Conservation (phyloP, 352 stramenopile species). For the Phytophthora meadii region DNA sequence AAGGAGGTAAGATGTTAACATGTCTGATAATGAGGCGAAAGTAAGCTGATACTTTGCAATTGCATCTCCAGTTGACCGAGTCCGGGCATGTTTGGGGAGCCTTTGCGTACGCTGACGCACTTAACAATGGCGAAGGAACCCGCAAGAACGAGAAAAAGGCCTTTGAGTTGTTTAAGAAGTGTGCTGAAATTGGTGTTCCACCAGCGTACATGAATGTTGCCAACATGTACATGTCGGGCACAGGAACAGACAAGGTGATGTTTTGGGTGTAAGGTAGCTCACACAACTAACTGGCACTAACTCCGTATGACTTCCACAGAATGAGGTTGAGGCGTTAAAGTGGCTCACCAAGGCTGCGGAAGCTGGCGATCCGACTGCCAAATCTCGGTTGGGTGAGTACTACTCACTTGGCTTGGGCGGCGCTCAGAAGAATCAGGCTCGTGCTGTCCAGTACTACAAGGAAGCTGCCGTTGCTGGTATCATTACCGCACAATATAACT, state of each 20-base stretch:
- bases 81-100: slow-evolving; percentile 75
- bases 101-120: slow-evolving; percentile 82
- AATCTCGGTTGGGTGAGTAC: slow-evolving; percentile 74
- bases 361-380: slow-evolving; percentile 75
- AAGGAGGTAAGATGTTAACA: slow-evolving; percentile 55
- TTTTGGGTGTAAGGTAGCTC: background rate
- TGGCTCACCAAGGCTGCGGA: slow-evolving; percentile 83
- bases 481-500: slow-evolving; percentile 78
- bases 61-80: slow-evolving; percentile 50
- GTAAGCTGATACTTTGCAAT: too few species aligned
- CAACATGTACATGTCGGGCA: slow-evolving; percentile 83
- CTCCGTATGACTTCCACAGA: slow-evolving; percentile 39
- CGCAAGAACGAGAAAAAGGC: slow-evolving; percentile 79
- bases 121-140: slow-evolving; percentile 78
- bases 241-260: slow-evolving; percentile 71
- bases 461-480: slow-evolving; percentile 68
- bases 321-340: slow-evolving; percentile 67
- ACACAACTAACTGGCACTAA: background rate
- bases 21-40: too few species aligned
- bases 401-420: slow-evolving; percentile 70
- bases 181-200: slow-evolving; percentile 65
- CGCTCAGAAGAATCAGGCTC: slow-evolving; percentile 55
- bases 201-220: slow-evolving; percentile 84
- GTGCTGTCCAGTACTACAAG: slow-evolving; percentile 74
- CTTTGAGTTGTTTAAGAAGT: slow-evolving; percentile 80